A percentile compares a stretch with the other conserved stretches of the same genome.
These are phyloP conservation scores for Colletotrichum spaethianum DNA, from an alignment of 2,329 filamentous ascomycete species.

Conservation along the genomic window DNA sequence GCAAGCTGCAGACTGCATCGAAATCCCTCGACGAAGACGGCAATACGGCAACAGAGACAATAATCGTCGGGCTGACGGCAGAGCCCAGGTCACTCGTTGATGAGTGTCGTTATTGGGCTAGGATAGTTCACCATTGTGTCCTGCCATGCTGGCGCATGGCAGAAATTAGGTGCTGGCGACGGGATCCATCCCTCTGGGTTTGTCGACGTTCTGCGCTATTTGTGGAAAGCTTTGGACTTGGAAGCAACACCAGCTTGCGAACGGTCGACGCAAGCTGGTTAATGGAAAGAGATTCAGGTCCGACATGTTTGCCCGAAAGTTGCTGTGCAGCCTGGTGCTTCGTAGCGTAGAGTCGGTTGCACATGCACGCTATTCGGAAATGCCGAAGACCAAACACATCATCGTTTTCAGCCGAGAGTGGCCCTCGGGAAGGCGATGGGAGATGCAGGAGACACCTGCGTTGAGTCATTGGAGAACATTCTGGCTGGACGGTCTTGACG, in stretches of 20 bases:
- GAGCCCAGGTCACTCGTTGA: background rate
- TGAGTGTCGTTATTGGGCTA: background rate
- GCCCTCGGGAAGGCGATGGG: background rate
- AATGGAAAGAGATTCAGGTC: background rate
- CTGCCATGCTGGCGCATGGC: background rate
- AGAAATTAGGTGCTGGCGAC: background rate
- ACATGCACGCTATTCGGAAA: background rate
- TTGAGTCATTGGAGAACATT: background rate
- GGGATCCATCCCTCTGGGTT: background rate
- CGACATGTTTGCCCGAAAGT: background rate
- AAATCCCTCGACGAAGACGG: background rate
- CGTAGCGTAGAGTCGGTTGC: background rate
- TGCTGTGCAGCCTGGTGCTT: background rate
- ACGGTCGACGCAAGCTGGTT: background rate
- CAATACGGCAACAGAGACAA: background rate
- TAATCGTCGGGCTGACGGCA: background rate
- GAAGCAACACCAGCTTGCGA: background rate
- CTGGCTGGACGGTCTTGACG: background rate
- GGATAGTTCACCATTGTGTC: background rate
- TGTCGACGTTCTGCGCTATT: background rate
- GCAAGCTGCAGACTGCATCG: background rate
- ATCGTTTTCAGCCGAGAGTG: background rate
- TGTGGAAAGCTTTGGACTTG: background rate
- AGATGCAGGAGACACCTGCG: background rate
- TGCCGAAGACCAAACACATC: background rate